phyloP scores from a whole-genome alignment of 352 stramenopile species.

The Phytophthora pluvialis region DNA sequence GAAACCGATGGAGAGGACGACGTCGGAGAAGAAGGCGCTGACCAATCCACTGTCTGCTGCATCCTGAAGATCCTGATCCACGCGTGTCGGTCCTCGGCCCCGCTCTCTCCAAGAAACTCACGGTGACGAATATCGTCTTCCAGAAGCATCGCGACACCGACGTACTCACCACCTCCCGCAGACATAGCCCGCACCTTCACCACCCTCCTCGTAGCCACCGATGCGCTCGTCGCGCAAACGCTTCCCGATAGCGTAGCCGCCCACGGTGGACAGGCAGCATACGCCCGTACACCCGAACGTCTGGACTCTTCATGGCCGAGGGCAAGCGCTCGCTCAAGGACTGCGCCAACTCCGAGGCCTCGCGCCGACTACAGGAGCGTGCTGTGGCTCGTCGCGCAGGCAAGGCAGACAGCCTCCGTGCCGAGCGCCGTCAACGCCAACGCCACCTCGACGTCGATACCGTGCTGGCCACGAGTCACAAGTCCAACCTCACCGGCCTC shows the following conservation, averaged over 20 bases:
- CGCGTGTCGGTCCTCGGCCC: constrained; percentile 62
- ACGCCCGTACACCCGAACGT: too few relatives aligned
- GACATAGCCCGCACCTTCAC: too few relatives aligned
- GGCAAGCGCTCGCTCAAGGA: constrained; percentile 32
- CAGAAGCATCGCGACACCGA: constrained; percentile 40
- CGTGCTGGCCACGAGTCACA: constrained; percentile 25
- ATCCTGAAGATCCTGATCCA: constrained; percentile 84
- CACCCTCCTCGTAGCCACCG: too few relatives aligned
- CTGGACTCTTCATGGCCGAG: constrained; percentile 38
- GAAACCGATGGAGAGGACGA: constrained; percentile 44
- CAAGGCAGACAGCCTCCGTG: constrained; percentile 22
- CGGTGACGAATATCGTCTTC: constrained; percentile 31
- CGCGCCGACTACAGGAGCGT: constrained; percentile 24
- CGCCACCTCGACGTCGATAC: constrained; percentile 28
- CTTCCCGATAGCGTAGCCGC: constrained; percentile 1
- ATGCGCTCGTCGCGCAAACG: too few relatives aligned
- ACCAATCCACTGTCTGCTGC: constrained; percentile 74
- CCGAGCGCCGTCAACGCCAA: constrained; percentile 20
- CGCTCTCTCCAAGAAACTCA: constrained; percentile 68
- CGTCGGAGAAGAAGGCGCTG: constrained; percentile 55
- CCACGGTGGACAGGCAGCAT: constrained; percentile 2
- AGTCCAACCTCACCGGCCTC: constrained; percentile 28
- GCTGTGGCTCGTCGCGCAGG: constrained; percentile 12
- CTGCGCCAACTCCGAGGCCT: constrained; percentile 28
- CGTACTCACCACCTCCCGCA: constrained; percentile 52